phyloP scores from a whole-genome alignment of 2,329 filamentous ascomycete species.

The Microdochium bolleyi region DNA sequence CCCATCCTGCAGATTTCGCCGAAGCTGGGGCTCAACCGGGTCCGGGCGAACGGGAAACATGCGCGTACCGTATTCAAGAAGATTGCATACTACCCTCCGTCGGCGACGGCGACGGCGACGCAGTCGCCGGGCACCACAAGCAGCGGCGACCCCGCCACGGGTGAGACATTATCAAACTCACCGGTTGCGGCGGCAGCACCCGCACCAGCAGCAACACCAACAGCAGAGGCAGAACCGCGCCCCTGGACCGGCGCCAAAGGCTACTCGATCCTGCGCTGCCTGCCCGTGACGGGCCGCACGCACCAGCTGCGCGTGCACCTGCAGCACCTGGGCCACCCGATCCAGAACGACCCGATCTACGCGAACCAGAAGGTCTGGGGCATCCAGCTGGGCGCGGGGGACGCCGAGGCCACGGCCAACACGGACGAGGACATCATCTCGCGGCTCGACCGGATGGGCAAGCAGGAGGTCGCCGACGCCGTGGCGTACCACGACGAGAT shows the following conservation, averaged over 20 bases:
- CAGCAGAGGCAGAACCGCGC: conserved; percentile 9
- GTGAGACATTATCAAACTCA: background rate
- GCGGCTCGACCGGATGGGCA: conserved; percentile 82
- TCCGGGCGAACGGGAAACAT: conserved; percentile 86
- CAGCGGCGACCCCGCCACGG: background rate
- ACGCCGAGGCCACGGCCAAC: conserved; percentile 58
- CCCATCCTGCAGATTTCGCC: conserved; percentile 91
- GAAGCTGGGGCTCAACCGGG: conserved; percentile 87
- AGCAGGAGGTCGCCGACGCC: conserved; percentile 83
- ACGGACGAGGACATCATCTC: conserved; percentile 87
- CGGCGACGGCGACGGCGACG: background rate
- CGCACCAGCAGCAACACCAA: background rate
- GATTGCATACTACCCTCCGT: conserved; percentile 74
- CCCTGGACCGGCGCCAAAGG: conserved; percentile 55
- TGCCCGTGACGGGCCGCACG: conserved; percentile 87
- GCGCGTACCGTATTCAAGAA: conserved; percentile 88
- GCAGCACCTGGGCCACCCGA: conserved; percentile 89
- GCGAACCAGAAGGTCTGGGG: conserved; percentile 92
- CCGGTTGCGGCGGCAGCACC: too few species aligned
- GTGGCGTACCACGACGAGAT: conserved; percentile 92
- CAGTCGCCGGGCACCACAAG: background rate
- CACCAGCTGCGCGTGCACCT: conserved; percentile 94
- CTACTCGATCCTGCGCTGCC: conserved; percentile 90
- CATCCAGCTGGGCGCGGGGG: conserved; percentile 60
- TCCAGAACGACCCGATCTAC: conserved; percentile 96